Conservation (phyloP, 345 rosid species). For the Hypericum perforatum region DNA sequence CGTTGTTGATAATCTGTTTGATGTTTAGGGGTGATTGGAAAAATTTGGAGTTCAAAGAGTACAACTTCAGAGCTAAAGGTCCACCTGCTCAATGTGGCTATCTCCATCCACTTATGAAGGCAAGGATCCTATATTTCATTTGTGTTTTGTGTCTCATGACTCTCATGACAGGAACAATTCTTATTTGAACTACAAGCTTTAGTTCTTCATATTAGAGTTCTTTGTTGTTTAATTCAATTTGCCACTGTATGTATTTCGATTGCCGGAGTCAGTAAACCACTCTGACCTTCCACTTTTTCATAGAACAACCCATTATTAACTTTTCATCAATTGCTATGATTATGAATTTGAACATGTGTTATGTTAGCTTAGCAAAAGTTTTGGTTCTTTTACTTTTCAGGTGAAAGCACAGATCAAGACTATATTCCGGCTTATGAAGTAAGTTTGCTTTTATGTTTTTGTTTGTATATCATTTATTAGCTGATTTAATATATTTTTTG, state of each 20-base stretch:
- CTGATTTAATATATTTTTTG: not conserved
- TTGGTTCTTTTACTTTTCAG: constrained; percentile 24
- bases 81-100: constrained; percentile 77
- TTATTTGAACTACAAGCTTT: too few relatives aligned
- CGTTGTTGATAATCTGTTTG: too few relatives aligned
- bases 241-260: too few relatives aligned
- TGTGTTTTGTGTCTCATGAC: not conserved
- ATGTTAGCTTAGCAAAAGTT: too few relatives aligned
- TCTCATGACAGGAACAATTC: not conserved
- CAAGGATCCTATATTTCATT: constrained; percentile 18
- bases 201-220: too few relatives aligned
- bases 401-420: constrained; percentile 69
- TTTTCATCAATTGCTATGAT: too few relatives aligned
- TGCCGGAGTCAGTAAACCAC: too few relatives aligned
- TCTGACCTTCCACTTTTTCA: too few relatives aligned
- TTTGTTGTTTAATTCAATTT: too few relatives aligned
- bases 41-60: constrained; percentile 79
- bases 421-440: constrained; percentile 84
- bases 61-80: constrained; percentile 87
- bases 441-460: constrained; percentile 12
- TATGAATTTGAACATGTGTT: too few relatives aligned
- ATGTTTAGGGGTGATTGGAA: constrained; percentile 71
- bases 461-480: not conserved
- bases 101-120: constrained; percentile 94
- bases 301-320: too few relatives aligned